Percentiles rank a stretch among this genome's conserved stretches.
These are phyloP conservation scores for Puccinia sorghi DNA, from an alignment of 1,284 basidiomycete species.

Conservation along the genomic window DNA sequence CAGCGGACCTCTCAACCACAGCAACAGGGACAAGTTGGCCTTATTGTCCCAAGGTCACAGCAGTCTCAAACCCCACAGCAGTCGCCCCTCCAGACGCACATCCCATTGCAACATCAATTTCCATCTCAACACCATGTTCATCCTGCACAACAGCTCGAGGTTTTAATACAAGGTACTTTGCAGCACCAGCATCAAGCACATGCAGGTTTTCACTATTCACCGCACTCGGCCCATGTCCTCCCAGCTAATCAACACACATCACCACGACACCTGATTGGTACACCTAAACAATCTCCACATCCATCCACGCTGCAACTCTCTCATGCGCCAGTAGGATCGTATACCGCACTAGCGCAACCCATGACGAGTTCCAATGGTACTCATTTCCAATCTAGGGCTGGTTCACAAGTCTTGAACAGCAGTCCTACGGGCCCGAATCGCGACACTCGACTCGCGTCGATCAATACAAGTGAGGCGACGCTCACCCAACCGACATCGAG, in stretches of 20 bases:
- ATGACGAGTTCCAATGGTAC: conserved; percentile 5
- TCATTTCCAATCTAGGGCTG: background rate
- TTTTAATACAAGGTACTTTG: background rate
- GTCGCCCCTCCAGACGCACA: conserved; percentile 7
- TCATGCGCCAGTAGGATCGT: background rate
- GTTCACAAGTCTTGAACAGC: background rate
- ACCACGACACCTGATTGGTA: background rate
- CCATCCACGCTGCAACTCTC: background rate
- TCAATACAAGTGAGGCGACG: background rate
- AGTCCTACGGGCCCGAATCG: background rate
- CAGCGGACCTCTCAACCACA: background rate
- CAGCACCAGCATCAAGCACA: conserved; percentile 1
- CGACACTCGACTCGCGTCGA: background rate
- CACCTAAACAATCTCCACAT: conserved; percentile 10
- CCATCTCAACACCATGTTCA: background rate
- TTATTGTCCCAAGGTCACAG: background rate
- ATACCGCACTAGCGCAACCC: background rate
- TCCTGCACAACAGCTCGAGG: background rate
- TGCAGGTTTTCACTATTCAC: background rate
- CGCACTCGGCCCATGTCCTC: background rate
- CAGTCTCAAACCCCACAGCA: conserved; percentile 25
- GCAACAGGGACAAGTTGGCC: background rate
- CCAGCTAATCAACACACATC: background rate
- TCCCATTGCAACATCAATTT: conserved; percentile 8
- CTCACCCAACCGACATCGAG: background rate